A percentile compares a stretch with the other conserved stretches of the same genome.
Evolutionary conservation across 257 asterid species (phyloP).

Genomic region (Lycium ferocissimum): DNA sequence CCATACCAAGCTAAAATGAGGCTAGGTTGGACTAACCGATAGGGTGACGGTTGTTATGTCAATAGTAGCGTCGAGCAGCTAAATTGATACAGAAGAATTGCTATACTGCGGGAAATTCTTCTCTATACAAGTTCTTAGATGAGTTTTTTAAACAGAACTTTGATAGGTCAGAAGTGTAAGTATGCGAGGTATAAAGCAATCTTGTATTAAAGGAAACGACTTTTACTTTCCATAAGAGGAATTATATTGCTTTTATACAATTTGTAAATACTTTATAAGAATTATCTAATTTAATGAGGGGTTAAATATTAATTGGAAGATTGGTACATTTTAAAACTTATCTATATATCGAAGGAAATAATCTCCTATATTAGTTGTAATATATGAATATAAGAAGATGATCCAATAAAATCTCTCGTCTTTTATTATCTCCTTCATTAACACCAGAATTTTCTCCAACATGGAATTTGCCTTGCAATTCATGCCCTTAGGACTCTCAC

Average conservation of each 20-base stretch:
- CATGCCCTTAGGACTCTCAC: not conserved
- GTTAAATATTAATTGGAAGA: no score
- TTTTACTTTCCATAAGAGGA: not conserved
- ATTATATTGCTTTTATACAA: not conserved
- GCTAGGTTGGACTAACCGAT: not conserved
- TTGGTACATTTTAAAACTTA: not conserved
- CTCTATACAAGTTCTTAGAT: not conserved
- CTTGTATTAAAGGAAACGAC: not conserved
- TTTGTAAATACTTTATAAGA: no score
- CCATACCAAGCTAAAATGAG: not conserved
- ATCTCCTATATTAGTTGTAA: not conserved
- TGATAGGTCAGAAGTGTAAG: not conserved
- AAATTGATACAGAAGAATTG: no score
- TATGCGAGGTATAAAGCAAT: not conserved
- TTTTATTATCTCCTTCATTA: not conserved
- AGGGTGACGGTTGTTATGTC: not conserved
- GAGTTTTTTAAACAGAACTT: not conserved
- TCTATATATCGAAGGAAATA: not conserved
- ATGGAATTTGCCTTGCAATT: not conserved
- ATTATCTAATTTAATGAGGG: no score
- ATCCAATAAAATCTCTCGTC: no score
- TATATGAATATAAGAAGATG: no score
- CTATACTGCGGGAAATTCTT: no score
- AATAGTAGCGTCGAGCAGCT: not conserved
- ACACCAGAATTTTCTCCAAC: not conserved